Percentiles rank a stretch among this genome's conserved stretches.
phyloP scores from a whole-genome alignment of 192 early-diverging fungal genomes.

The Entomortierella parvispora region DNA sequence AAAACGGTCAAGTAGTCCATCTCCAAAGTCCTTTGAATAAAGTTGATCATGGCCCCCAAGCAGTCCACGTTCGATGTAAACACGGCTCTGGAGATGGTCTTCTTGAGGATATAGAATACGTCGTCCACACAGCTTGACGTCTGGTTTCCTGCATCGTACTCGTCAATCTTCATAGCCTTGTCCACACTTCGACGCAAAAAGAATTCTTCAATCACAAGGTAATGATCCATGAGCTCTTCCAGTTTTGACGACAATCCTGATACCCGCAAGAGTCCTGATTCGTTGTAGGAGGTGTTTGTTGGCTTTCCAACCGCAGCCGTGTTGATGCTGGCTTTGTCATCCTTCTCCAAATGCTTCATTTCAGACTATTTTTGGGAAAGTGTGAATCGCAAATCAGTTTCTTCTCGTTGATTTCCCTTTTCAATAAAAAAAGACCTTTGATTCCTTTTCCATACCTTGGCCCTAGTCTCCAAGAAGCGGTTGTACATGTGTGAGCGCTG shows the following conservation, averaged over 20 bases:
- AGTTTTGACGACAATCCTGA: conserved; percentile 70
- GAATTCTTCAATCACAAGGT: conserved; percentile 80
- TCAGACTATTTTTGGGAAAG: conserved; percentile 22
- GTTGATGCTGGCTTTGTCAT: conserved; percentile 22
- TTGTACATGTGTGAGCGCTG: conserved; percentile 82
- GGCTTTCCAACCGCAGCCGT: conserved; percentile 10
- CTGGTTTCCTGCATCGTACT: conserved; percentile 56
- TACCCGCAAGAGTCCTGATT: conserved; percentile 63
- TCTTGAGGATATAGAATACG: conserved; percentile 91
- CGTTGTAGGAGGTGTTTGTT: conserved; percentile 54
- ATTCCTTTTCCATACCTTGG: conserved; percentile 59
- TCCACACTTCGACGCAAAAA: conserved; percentile 76
- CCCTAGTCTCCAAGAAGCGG: conserved; percentile 85
- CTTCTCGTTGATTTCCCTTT: background rate
- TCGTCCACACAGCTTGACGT: conserved; percentile 88
- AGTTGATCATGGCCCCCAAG: conserved; percentile 75
- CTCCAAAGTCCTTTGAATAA: conserved; percentile 72
- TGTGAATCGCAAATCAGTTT: conserved; percentile 1
- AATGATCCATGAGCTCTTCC: conserved; percentile 72
- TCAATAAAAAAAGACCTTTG: background rate
- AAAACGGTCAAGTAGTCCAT: conserved; percentile 72
- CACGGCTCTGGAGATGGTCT: conserved; percentile 74
- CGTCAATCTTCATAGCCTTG: conserved; percentile 80
- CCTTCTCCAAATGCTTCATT: conserved; percentile 37
- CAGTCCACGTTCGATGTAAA: conserved; percentile 77